Conservation (phyloP, 805 yeast genomes). For the Wickerhamomyces tratensis region DNA sequence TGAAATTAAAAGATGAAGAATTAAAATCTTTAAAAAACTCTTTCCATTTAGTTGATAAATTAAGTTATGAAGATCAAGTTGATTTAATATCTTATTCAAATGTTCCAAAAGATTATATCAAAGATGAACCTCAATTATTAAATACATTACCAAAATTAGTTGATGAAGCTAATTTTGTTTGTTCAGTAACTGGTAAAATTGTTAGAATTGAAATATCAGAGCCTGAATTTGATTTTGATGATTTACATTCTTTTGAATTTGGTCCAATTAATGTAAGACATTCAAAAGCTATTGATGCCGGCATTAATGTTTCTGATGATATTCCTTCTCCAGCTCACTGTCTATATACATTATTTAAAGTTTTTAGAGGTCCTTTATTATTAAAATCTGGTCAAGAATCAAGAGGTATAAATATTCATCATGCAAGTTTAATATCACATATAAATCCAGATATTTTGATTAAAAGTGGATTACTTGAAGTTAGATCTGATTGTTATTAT, state of each 20-base stretch:
- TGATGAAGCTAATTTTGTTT: conserved; percentile 39
- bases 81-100: conserved; percentile 20
- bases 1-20: conserved; percentile 19
- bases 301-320: conserved; percentile 16
- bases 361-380: conserved; percentile 57
- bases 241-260: conserved; percentile 36
- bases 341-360: conserved; percentile 48
- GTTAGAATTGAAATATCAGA: conserved; percentile 43
- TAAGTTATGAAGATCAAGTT: conserved; percentile 18
- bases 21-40: conserved; percentile 17
- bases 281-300: conserved; percentile 22
- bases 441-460: conserved; percentile 45
- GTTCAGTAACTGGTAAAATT: conserved; percentile 33
- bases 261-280: conserved; percentile 45
- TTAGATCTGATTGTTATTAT: conserved; percentile 23
- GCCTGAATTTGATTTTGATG: conserved; percentile 39
- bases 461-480: conserved; percentile 34
- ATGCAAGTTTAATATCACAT: conserved; percentile 43
- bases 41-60: conserved; percentile 19
- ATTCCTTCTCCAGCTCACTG: conserved; percentile 51
- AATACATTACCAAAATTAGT: conserved; percentile 25
- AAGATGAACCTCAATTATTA: conserved; percentile 2
- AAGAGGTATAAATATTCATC: conserved; percentile 46
- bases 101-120: conserved; percentile 7
- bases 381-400: conserved; percentile 32